Percentiles rank a stretch among this genome's conserved stretches.
Evolutionary conservation across 305 asterid species (phyloP).

Genomic region (Fraxinus platypoda): DNA sequence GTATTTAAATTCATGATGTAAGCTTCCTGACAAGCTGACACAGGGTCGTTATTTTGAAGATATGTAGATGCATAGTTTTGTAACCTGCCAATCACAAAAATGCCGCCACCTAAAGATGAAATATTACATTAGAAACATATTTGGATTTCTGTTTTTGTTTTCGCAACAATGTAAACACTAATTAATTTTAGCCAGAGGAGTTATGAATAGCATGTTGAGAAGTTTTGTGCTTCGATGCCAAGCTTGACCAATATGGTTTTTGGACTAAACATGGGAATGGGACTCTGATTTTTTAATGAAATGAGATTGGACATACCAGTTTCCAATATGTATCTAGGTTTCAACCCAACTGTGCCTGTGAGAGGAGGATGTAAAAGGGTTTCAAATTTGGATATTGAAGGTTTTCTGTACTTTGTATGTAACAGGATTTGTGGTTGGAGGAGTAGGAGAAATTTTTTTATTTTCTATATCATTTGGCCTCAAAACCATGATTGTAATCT

Average conservation of each 20-base stretch:
- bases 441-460: neutral
- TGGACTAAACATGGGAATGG: neutral
- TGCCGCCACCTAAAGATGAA: neutral
- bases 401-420: conserved; percentile 1
- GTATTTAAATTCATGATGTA: neutral
- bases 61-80: neutral
- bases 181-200: neutral
- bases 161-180: neutral
- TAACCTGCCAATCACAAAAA: neutral
- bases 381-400: neutral
- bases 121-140: neutral
- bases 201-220: neutral
- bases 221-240: neutral
- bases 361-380: neutral
- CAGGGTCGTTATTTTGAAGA: neutral
- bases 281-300: neutral
- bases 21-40: neutral
- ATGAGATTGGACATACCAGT: neutral
- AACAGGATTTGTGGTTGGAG: neutral
- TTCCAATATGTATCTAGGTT: neutral
- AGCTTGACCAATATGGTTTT: neutral
- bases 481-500: neutral
- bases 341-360: neutral
- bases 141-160: neutral
- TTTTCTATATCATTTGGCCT: neutral